A percentile compares a stretch with the other conserved stretches of the same genome.
Evolutionary conservation across 2,329 filamentous ascomycete species (phyloP).

Genomic region (Sporothrix luriei): DNA sequence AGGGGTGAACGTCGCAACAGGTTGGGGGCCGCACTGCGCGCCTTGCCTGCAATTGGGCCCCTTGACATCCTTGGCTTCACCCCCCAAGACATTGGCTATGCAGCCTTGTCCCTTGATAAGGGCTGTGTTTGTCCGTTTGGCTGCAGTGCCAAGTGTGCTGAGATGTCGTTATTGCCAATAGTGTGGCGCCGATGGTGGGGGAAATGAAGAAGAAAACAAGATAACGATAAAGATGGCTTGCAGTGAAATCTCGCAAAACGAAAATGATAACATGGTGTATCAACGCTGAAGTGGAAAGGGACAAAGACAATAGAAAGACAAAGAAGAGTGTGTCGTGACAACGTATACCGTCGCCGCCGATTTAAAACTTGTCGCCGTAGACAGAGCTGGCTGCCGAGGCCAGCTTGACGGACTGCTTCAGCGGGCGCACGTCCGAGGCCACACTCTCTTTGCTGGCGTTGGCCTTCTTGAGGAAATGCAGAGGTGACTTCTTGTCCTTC

Average conservation of each 20-base stretch:
- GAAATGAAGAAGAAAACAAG: background rate
- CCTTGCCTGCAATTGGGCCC: background rate
- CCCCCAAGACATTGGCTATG: background rate
- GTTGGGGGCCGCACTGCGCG: background rate
- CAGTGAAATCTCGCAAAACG: background rate
- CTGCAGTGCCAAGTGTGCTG: background rate
- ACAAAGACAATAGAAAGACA: background rate
- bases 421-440: constrained; percentile 30
- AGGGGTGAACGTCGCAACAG: background rate
- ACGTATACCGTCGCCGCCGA: background rate
- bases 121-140: background rate
- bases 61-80: background rate
- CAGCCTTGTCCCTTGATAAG: background rate
- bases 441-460: constrained; percentile 32
- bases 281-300: background rate
- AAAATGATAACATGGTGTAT: background rate
- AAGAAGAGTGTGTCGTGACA: background rate
- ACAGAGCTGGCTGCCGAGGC: constrained; percentile 17
- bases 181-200: background rate
- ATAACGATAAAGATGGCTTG: background rate
- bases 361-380: constrained; percentile 7
- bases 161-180: constrained; percentile 9
- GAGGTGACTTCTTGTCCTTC: constrained; percentile 25
- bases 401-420: constrained; percentile 15
- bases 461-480: constrained; percentile 22